Percentiles rank a stretch among this genome's conserved stretches.
These are phyloP conservation scores for Oryza longistaminata DNA, from an alignment of 176 grass and related monocot genomes.

Conservation along the genomic window DNA sequence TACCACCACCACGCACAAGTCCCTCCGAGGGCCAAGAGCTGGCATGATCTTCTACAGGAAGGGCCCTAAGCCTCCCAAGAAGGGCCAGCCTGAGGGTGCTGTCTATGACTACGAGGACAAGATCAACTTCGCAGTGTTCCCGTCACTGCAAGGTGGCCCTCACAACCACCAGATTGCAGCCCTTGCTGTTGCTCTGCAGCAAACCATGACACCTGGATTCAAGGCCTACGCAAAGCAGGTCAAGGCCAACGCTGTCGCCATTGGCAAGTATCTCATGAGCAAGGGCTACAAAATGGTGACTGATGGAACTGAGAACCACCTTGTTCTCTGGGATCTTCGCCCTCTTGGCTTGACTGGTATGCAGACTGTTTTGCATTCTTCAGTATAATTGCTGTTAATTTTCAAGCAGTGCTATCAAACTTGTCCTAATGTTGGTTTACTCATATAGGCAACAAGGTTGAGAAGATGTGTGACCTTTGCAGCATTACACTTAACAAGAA, in stretches of 20 bases:
- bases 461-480: conserved; percentile 94
- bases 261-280: conserved; percentile 94
- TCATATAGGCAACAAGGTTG: conserved; percentile 85
- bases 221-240: conserved; percentile 95
- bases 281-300: conserved; percentile 99
- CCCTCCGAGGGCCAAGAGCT: conserved; percentile 84
- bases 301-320: conserved; percentile 96
- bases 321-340: conserved; percentile 99
- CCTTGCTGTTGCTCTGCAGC: conserved; percentile 87
- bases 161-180: conserved; percentile 99
- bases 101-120: conserved; percentile 94
- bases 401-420: neutral
- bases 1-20: conserved; percentile 96
- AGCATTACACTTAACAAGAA: conserved; percentile 97
- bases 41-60: conserved; percentile 99
- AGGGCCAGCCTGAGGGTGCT: conserved; percentile 92
- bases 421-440: conserved; percentile 16
- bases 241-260: conserved; percentile 86
- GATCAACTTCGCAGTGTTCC: conserved; percentile 93
- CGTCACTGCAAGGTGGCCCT: conserved; percentile 97
- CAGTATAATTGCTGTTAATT: neutral
- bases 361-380: conserved; percentile 4
- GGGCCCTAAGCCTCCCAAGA: conserved; percentile 94
- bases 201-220: conserved; percentile 77
- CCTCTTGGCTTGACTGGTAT: conserved; percentile 97